Evolutionary conservation across 371 early-diverging fungal genomes (phyloP), one percentile per base, ranked within the genome.

Genomic region (Actinomortierella wolfii): DNA sequence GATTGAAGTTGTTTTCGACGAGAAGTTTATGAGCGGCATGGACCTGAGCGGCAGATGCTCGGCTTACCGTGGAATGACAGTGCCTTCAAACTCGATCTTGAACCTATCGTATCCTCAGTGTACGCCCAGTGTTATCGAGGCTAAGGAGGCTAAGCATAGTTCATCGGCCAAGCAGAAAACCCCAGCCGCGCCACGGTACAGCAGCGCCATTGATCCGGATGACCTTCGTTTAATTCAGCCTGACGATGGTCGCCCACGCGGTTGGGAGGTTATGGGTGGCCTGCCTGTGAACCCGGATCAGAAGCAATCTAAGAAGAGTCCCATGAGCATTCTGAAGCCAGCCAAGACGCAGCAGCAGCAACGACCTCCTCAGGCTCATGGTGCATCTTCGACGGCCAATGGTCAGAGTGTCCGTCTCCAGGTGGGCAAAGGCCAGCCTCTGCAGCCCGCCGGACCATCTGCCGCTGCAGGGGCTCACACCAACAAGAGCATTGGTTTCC

Each of bases 1-100:
- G 25, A 61, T 96, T 3, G 96, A 97, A 56, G 84, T 98, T 9
- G 71, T 98, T 0, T 93, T 97, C 69, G 98, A 98, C 66, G 67
- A 78, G 29, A 68, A 86, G 2, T 91, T 95, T 59, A 85, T 94
- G 83, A 87, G 88, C 50, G 96, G 94, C 0, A 82, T 81, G 40
- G 84, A 79, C n/a, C 78, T 97, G 25, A 87, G 86, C 54, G 93
- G 90, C 51, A 73, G 89, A 61, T 93, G 92, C 64, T 85, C 89
- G 23, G 78, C 81, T 29, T 80, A 78, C 67, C 86, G 90, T 42
- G 92, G 92, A 15, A 76, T 86, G 77, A 73, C 83, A 0, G 84
- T 92, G n/a, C 79, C 79, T 20, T 81, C 78, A 23, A 78, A 78
- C 26, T 69, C 79, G 26, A 65, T 90, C 3, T 70, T 93, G 61